A percentile compares a stretch with the other conserved stretches of the same genome.
These are phyloP conservation scores for Anastatica hierochuntica DNA, from an alignment of 345 rosid species.

Conservation along the genomic window DNA sequence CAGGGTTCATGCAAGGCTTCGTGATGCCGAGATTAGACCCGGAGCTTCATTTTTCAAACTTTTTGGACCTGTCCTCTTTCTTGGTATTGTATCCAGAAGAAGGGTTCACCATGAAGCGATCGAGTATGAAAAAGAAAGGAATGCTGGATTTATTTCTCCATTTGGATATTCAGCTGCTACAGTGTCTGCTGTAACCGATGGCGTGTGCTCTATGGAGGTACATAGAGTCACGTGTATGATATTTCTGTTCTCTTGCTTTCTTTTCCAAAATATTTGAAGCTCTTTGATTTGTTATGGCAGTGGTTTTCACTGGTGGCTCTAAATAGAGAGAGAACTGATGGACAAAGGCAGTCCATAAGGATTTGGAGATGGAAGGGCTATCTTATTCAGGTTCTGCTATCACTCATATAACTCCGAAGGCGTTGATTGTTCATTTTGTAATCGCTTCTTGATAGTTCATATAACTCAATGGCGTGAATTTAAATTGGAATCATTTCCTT, in stretches of 20 bases:
- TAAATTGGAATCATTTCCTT: slow-evolving; percentile 11
- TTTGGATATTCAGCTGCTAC: slow-evolving; percentile 75
- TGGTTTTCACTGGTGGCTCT: slow-evolving; percentile 74
- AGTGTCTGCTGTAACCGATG: slow-evolving; percentile 56
- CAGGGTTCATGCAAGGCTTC: slow-evolving; percentile 66
- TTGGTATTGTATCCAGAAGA: slow-evolving; percentile 84
- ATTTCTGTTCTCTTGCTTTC: not conserved
- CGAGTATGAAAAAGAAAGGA: slow-evolving; percentile 72
- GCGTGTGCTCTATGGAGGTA: slow-evolving; percentile 87
- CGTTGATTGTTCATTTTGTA: not conserved
- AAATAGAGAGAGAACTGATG: too few relatives aligned
- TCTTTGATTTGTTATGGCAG: slow-evolving; percentile 33
- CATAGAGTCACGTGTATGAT: not conserved
- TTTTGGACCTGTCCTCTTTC: slow-evolving; percentile 61
- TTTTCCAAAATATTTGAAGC: slow-evolving; percentile 9
- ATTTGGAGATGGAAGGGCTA: slow-evolving; percentile 87
- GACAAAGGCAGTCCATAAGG: slow-evolving; percentile 24
- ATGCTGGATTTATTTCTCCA: slow-evolving; percentile 81
- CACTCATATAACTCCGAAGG: not conserved
- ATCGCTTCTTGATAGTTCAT: not conserved
- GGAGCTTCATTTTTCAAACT: slow-evolving; percentile 76
- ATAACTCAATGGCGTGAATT: too few relatives aligned
- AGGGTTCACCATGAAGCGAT: slow-evolving; percentile 62
- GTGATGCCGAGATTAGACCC: slow-evolving; percentile 48
- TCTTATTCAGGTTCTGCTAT: slow-evolving; percentile 59